A percentile compares a stretch with the other conserved stretches of the same genome.
phyloP scores from a whole-genome alignment of 805 yeast genomes.

The Martiniozyma abietophila region DNA sequence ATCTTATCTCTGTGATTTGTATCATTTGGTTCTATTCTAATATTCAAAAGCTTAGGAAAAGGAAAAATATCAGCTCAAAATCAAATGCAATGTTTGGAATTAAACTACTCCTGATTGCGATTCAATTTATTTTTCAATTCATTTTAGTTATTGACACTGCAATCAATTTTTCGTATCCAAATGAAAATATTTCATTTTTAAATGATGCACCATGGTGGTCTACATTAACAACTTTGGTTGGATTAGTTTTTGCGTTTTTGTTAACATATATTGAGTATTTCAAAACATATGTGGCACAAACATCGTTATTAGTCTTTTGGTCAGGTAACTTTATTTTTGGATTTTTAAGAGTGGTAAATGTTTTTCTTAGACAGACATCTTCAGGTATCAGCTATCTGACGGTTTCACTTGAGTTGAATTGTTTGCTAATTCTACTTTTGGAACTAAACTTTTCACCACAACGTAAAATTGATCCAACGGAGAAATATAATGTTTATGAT shows the following conservation, averaged over 20 bases:
- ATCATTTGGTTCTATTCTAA: conserved; percentile 31
- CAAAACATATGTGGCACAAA: conserved; percentile 55
- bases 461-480: conserved; percentile 24
- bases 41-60: conserved; percentile 26
- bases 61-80: conserved; percentile 22
- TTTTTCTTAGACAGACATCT: conserved; percentile 28
- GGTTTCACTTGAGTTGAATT: conserved; percentile 25
- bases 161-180: conserved; percentile 5
- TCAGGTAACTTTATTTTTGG: conserved; percentile 43
- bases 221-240: conserved; percentile 28
- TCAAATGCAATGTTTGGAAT: conserved; percentile 32
- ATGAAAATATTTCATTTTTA: no score
- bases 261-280: conserved; percentile 67
- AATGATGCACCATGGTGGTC: conserved; percentile 18
- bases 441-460: conserved; percentile 35
- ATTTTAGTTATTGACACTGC: conserved; percentile 14
- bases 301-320: conserved; percentile 72
- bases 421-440: conserved; percentile 32
- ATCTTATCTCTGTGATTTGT: conserved; percentile 28
- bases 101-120: conserved; percentile 31
- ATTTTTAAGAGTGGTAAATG: conserved; percentile 34
- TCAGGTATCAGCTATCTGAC: conserved; percentile 25
- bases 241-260: conserved; percentile 41
- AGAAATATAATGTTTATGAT: conserved; percentile 35
- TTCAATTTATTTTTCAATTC: conserved; percentile 32